Evolutionary conservation across 2,329 filamentous ascomycete species (phyloP).

Genomic region (Hypoxylon sp.): DNA sequence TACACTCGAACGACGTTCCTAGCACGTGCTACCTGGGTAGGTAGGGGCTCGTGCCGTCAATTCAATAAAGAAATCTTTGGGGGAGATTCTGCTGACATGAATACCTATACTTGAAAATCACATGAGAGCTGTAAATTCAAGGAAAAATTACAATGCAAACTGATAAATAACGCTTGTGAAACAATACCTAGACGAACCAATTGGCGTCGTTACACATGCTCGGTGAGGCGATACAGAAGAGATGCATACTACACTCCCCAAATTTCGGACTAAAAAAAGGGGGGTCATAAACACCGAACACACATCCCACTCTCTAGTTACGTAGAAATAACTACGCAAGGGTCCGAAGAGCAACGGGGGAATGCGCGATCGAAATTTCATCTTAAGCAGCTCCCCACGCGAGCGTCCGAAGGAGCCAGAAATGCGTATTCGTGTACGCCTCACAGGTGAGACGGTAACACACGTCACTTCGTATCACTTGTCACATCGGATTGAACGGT

Average conservation of each 20-base stretch:
- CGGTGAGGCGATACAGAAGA: slow-evolving; percentile 4
- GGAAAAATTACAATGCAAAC: slow-evolving; percentile 2
- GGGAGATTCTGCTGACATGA: neutral
- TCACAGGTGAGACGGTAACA: slow-evolving; percentile 22
- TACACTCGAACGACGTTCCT: neutral
- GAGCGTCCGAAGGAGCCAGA: slow-evolving; percentile 1
- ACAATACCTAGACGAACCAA: neutral
- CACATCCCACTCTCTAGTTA: neutral
- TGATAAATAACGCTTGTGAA: slow-evolving; percentile 4
- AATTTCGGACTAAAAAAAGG: neutral
- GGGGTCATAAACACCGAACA: neutral
- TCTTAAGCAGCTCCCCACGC: slow-evolving; percentile 1
- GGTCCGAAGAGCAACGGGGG: slow-evolving; percentile 6
- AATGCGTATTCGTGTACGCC: slow-evolving; percentile 6
- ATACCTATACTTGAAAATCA: neutral
- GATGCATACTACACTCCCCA: slow-evolving; percentile 2
- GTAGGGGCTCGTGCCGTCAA: neutral
- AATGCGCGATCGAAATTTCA: slow-evolving; percentile 14
- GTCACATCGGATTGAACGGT: slow-evolving; percentile 6
- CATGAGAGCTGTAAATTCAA: neutral
- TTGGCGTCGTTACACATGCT: slow-evolving; percentile 4
- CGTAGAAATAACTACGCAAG: neutral
- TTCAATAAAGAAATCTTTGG: neutral
- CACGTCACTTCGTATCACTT: slow-evolving; percentile 19
- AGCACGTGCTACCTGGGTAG: neutral